A percentile compares a stretch with the other conserved stretches of the same genome.
Evolutionary conservation across 2,329 filamentous ascomycete genomes (phyloP).

Genomic region (Mariannaea elegans): DNA sequence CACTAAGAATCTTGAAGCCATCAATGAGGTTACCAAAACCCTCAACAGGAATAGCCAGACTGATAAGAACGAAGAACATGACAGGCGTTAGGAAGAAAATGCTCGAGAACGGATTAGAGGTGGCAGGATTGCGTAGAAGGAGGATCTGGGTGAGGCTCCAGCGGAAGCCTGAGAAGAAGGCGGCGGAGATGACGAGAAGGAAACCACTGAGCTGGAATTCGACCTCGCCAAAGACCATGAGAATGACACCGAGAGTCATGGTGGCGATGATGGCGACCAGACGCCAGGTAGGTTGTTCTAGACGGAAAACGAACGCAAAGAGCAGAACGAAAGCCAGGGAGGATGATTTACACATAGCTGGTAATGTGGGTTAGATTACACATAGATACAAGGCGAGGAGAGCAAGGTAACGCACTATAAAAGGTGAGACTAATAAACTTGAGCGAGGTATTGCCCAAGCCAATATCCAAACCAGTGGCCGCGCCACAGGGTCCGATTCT

Average conservation of each 20-base stretch:
- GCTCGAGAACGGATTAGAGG: conserved; percentile 94
- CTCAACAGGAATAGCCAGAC: conserved; percentile 87
- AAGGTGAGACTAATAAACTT: conserved; percentile 98
- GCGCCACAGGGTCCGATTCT: conserved; percentile 91
- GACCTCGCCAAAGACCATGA: conserved; percentile 98
- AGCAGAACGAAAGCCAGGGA: conserved; percentile 93
- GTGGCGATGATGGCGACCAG: conserved; percentile 86
- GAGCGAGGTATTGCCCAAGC: conserved; percentile 92
- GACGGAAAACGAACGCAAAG: conserved; percentile 92
- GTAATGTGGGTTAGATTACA: background rate
- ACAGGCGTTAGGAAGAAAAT: conserved; percentile 98
- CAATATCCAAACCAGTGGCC: conserved; percentile 94
- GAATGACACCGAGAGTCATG: conserved; percentile 93
- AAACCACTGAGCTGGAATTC: conserved; percentile 90
- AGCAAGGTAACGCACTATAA: conserved; percentile 71
- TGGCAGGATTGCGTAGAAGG: conserved; percentile 90
- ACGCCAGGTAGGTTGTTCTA: conserved; percentile 87
- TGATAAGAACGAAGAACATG: conserved; percentile 87
- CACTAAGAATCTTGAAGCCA: conserved; percentile 70
- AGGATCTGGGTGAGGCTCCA: conserved; percentile 99
- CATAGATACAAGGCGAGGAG: background rate
- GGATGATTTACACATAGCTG: conserved; percentile 98
- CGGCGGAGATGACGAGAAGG: conserved; percentile 88
- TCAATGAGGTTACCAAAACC: conserved; percentile 74
- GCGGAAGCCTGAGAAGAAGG: conserved; percentile 95